A percentile compares a stretch with the other conserved stretches of the same genome.
These are phyloP conservation scores for Pythium phragmitis DNA, from an alignment of 352 stramenopile genomes.

Conservation along the genomic window DNA sequence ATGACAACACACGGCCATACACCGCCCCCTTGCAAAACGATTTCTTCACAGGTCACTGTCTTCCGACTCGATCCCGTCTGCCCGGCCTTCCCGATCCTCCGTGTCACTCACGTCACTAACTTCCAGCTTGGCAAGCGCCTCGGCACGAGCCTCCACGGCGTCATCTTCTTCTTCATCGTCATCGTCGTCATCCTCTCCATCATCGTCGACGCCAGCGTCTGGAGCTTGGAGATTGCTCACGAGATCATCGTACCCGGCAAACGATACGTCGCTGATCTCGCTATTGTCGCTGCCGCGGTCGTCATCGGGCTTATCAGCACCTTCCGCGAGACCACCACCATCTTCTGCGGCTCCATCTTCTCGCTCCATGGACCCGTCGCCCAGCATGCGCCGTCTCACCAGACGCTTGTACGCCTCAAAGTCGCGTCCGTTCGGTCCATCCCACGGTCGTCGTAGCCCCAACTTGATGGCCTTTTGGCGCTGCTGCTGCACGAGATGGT, in stretches of 20 bases:
- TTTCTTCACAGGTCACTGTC: constrained; percentile 54
- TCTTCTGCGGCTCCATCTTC: constrained; percentile 4
- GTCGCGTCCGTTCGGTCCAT: constrained; percentile 54
- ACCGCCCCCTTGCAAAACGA: background rate
- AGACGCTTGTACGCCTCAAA: constrained; percentile 61
- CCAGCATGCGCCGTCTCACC: constrained; percentile 40
- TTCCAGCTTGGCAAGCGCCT: constrained; percentile 13
- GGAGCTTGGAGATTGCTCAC: constrained; percentile 28
- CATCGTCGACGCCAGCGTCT: background rate
- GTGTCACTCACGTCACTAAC: constrained; percentile 29
- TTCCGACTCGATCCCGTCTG: constrained; percentile 43
- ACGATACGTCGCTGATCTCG: constrained; percentile 72
- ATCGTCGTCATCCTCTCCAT: constrained; percentile 14
- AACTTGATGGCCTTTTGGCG: constrained; percentile 57
- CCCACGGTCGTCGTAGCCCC: constrained; percentile 63
- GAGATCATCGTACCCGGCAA: constrained; percentile 64
- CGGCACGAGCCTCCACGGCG: constrained; percentile 3
- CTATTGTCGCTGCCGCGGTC: constrained; percentile 50
- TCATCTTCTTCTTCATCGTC: constrained; percentile 12
- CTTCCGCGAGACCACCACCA: background rate
- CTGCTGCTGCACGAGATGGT: constrained; percentile 61
- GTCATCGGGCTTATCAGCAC: constrained; percentile 7
- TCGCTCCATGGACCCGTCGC: constrained; percentile 32
- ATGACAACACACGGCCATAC: constrained; percentile 4
- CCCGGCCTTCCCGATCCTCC: constrained; percentile 26